Evolutionary conservation across 108 stramenopile species (phyloP).

Genomic region (Epithemia pelagica): DNA sequence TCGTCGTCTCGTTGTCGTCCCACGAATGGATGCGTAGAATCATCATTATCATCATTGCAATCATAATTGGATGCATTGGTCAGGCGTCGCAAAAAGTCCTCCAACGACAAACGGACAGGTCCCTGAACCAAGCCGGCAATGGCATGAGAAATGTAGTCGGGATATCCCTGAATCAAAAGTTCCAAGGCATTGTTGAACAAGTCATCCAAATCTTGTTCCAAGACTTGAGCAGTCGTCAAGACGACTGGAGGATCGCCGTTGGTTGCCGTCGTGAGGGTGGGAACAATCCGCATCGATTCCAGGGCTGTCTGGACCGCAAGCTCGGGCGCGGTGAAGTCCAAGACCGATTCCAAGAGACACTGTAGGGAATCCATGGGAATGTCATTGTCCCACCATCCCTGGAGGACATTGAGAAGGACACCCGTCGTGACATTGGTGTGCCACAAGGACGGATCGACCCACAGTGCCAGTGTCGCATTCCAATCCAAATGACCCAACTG

Average conservation of each 20-base stretch:
- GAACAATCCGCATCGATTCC: background rate
- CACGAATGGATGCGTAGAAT: background rate
- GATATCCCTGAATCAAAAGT: slow-evolving; percentile 6
- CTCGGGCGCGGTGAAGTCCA: background rate
- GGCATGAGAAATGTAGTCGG: background rate
- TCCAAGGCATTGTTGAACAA: slow-evolving; percentile 8
- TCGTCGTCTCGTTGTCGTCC: background rate
- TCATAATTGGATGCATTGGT: background rate
- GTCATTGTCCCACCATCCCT: background rate
- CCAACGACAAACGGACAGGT: background rate
- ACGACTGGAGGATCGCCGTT: background rate
- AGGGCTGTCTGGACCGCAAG: background rate
- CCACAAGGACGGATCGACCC: background rate
- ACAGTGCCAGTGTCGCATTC: background rate
- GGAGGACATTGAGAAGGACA: background rate
- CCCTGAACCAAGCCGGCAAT: background rate
- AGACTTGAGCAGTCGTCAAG: background rate
- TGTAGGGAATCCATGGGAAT: background rate
- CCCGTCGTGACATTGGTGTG: slow-evolving; percentile 7
- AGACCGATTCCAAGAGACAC: slow-evolving; percentile 8
- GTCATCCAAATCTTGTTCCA: slow-evolving; percentile 14
- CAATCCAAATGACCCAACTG: background rate
- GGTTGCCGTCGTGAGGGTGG: background rate
- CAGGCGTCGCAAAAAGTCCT: slow-evolving; percentile 2
- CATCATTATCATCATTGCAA: background rate